Conservation (phyloP, 2,329 filamentous ascomycete genomes). For the Magnaporthales sp. region DNA sequence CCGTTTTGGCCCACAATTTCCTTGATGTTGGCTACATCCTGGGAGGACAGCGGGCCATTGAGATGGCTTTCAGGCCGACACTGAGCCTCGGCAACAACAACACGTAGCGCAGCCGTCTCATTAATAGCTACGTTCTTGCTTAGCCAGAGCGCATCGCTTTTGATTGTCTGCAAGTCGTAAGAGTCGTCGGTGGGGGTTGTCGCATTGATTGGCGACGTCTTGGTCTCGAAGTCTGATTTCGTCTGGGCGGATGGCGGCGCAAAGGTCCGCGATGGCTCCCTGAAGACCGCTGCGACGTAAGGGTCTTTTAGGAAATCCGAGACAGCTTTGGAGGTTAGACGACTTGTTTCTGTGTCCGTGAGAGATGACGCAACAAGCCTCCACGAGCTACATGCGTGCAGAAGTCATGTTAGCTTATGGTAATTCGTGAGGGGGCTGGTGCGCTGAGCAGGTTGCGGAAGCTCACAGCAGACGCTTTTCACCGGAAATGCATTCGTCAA, state of each 20-base stretch:
- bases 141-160: conserved; percentile 79
- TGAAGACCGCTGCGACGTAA: conserved; percentile 59
- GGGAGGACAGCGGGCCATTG: conserved; percentile 61
- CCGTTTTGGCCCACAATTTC: conserved; percentile 62
- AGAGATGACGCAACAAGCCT: conserved; percentile 48
- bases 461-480: conserved; percentile 73
- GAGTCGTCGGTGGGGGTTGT: conserved; percentile 57
- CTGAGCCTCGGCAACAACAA: conserved; percentile 79
- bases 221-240: conserved; percentile 69
- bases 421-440: conserved; percentile 8
- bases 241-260: conserved; percentile 50
- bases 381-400: conserved; percentile 42
- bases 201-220: conserved; percentile 79
- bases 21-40: conserved; percentile 68
- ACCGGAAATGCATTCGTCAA: conserved; percentile 78
- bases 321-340: conserved; percentile 45
- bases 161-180: conserved; percentile 71
- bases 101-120: conserved; percentile 71
- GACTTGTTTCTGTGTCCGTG: conserved; percentile 46
- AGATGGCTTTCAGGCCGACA: conserved; percentile 66
- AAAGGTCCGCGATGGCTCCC: conserved; percentile 61
- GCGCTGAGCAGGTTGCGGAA: background rate
- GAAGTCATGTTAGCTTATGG: conserved; percentile 5
- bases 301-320: conserved; percentile 63
- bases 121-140: conserved; percentile 71